Base-by-base conservation (phyloP, 495 filamentous ascomycete species). In the Aspergillus conjunctus region DNA sequence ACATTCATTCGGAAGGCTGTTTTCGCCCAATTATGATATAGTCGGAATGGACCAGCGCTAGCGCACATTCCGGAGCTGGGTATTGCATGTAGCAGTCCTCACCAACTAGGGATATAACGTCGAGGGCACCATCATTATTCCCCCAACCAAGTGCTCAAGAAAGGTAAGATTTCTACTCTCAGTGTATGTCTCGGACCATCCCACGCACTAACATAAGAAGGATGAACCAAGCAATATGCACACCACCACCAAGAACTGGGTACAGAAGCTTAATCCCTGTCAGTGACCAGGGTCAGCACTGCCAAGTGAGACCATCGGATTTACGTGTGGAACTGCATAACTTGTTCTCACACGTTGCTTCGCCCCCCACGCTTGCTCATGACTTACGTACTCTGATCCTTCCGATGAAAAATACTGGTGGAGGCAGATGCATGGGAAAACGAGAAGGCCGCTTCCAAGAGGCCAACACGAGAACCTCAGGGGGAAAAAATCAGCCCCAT, bases 21-120 rank as follows among this genome's bases (percentile, higher is more conserved):
- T 51, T 51, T 51, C n/a, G 9, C 11, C 4, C 30, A 20, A 32
- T 15, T 41, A 26, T 26, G 44, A 54, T 37, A 50, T 6, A 15
- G 11, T 6, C 45, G 58, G 58, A 60, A 60, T 60, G 58, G 41
- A 45, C 39, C 51, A n/a, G 17, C 41, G 48, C 43, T 44, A 46
- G 43, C 32, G 20, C 20, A 39, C 58, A 60, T 60, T 60, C 58
- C 58, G 30, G 32, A 54, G 30, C 18, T 46, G 50, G 37, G 37
- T 10, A 48, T 20, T 43, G 22, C 26, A 11, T 39, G n/a, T 53
- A 10, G 37, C 58, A 20, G 34, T 26, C 49, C 31, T 52, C 50
- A 32, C 7, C 50, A 34, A 21, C 22, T 39, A 45, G 31, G 31
- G 43, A 45, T 58, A 39, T 59, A 52, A 32, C 48, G n/a, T 22